Conservation (phyloP, 352 stramenopile genomes). For the Phytophthora agathidicida region DNA sequence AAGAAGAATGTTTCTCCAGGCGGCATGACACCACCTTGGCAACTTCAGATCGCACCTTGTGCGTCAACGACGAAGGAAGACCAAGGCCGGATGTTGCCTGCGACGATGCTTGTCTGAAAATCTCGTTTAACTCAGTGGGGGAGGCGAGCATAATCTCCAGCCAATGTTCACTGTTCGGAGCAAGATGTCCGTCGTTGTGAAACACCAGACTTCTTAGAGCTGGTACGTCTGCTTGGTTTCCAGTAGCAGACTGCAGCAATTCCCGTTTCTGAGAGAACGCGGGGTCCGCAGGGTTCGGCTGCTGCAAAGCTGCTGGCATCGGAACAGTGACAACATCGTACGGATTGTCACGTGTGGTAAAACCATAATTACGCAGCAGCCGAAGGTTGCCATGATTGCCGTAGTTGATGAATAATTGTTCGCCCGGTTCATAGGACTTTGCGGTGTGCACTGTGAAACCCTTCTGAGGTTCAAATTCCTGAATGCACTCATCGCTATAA, state of each 20-base stretch:
- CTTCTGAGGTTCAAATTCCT: conserved; percentile 59
- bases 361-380: conserved; percentile 85
- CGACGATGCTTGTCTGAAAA: conserved; percentile 42
- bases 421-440: conserved; percentile 53
- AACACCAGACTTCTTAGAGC: conserved; percentile 44
- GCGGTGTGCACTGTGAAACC: conserved; percentile 73
- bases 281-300: conserved; percentile 36
- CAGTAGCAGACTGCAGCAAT: conserved; percentile 36
- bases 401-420: conserved; percentile 88
- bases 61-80: conserved; percentile 34
- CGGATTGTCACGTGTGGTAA: conserved; percentile 49
- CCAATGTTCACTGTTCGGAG: conserved; percentile 49
- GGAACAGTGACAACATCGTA: conserved; percentile 50
- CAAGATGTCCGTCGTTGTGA: conserved; percentile 37
- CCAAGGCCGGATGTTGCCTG: conserved; percentile 16
- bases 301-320: conserved; percentile 45
- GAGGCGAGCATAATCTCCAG: conserved; percentile 58
- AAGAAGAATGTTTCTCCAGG: conserved; percentile 33
- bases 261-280: conserved; percentile 43
- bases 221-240: conserved; percentile 8
- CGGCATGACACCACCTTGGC: conserved; percentile 17
- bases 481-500: conserved; percentile 65
- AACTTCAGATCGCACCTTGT: conserved; percentile 35
- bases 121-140: conserved; percentile 44
- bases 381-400: conserved; percentile 69